Percentiles rank a stretch among this genome's conserved stretches.
phyloP scores from a whole-genome alignment of 1,284 basidiomycete species.

The Singerocomus inundabilis region DNA sequence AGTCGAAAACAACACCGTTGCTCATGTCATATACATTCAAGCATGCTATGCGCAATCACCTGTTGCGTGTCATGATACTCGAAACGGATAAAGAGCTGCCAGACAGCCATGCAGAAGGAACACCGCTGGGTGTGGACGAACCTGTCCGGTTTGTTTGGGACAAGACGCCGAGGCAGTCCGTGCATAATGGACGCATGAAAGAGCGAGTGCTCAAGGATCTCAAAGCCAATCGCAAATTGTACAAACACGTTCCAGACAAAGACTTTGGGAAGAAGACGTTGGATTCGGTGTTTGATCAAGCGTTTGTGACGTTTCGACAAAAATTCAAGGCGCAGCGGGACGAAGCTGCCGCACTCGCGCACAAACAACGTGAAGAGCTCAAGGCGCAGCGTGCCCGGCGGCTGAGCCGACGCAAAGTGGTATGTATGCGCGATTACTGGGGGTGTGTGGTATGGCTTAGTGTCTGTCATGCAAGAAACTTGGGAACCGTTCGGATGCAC shows the following conservation, averaged over 20 bases:
- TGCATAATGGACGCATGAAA: constrained; percentile 71
- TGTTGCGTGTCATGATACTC: constrained; percentile 56
- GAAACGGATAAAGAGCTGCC: constrained; percentile 57
- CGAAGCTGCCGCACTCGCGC: constrained; percentile 38
- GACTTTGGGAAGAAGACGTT: constrained; percentile 65
- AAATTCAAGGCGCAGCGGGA: constrained; percentile 64
- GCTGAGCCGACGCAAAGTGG: constrained; percentile 57
- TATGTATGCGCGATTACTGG: constrained; percentile 33
- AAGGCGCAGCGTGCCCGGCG: constrained; percentile 63
- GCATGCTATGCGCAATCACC: constrained; percentile 68
- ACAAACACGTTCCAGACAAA: constrained; percentile 59
- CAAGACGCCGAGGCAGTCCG: constrained; percentile 67
- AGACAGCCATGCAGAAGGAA: constrained; percentile 56
- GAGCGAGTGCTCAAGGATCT: constrained; percentile 57
- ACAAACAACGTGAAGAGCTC: constrained; percentile 52
- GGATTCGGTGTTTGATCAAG: constrained; percentile 65
- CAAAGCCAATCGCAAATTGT: constrained; percentile 50
- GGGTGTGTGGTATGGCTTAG: neutral
- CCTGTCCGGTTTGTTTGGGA: constrained; percentile 75
- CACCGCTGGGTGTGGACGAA: constrained; percentile 40
- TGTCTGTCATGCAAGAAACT: constrained; percentile 51
- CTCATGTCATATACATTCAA: constrained; percentile 29
- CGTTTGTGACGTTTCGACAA: constrained; percentile 63
- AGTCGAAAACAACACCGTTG: neutral
- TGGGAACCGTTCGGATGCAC: constrained; percentile 54